phyloP scores from a whole-genome alignment of 495 filamentous ascomycete species.

The Penicillium cosmopolitanum region DNA sequence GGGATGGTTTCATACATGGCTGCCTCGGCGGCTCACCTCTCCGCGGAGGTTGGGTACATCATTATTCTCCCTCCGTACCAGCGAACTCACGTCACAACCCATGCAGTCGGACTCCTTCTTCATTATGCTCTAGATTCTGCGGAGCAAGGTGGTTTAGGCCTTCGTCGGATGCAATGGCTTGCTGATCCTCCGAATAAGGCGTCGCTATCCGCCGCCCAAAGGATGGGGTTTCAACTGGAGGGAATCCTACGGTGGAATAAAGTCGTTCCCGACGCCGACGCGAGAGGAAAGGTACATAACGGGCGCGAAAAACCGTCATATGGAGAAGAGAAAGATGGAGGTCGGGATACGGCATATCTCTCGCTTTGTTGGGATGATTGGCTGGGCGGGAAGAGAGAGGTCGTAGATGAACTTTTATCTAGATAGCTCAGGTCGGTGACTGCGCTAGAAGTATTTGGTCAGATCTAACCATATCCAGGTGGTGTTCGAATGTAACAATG shows the following conservation, averaged over 20 bases:
- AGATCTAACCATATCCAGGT: no score
- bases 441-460: no score
- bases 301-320: slow-evolving; percentile 2
- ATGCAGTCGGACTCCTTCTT: slow-evolving; percentile 24
- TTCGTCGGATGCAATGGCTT: slow-evolving; percentile 22
- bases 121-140: slow-evolving; percentile 14
- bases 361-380: slow-evolving; percentile 13
- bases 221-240: slow-evolving; percentile 18
- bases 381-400: slow-evolving; percentile 5
- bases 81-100: slow-evolving; percentile 24
- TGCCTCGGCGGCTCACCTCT: slow-evolving; percentile 15
- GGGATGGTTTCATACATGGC: slow-evolving; percentile 27
- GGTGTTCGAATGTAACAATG: not conserved
- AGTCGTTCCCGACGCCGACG: not conserved
- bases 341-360: slow-evolving; percentile 6
- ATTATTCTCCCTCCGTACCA: slow-evolving; percentile 29
- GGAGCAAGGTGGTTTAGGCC: slow-evolving; percentile 21
- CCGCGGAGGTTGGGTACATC: slow-evolving; percentile 27
- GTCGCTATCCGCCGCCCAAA: slow-evolving; percentile 13
- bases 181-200: slow-evolving; percentile 16
- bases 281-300: slow-evolving; percentile 9
- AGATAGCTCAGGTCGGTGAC: not conserved
- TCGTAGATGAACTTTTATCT: not conserved
- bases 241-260: slow-evolving; percentile 7
- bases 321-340: slow-evolving; percentile 3